Conservation (phyloP, 1,139 yeast species). For the Yamadazyma triangularis region DNA sequence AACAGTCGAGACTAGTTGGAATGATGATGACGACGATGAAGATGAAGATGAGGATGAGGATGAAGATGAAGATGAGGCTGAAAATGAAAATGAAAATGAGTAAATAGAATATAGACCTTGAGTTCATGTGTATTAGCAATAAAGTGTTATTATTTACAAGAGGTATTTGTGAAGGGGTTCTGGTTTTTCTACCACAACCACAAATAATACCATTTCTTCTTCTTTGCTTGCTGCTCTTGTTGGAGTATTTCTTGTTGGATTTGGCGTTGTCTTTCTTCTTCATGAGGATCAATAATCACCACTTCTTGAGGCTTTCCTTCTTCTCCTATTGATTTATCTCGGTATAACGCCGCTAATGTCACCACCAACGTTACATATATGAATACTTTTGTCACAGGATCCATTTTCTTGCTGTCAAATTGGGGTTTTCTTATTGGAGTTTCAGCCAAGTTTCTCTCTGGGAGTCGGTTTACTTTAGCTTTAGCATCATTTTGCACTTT, state of each 20-base stretch:
- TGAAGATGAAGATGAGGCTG: slow-evolving; percentile 61
- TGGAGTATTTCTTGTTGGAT: slow-evolving; percentile 6
- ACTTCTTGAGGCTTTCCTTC: slow-evolving; percentile 43
- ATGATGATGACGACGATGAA: slow-evolving; percentile 57
- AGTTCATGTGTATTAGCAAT: not conserved
- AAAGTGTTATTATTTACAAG: slow-evolving; percentile 1
- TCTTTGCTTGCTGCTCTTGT: slow-evolving; percentile 5
- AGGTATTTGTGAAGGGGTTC: no score
- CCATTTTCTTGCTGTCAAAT: slow-evolving; percentile 48
- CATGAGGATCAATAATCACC: slow-evolving; percentile 33
- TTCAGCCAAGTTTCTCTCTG: slow-evolving; percentile 45
- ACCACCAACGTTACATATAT: slow-evolving; percentile 43
- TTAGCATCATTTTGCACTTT: slow-evolving; percentile 20
- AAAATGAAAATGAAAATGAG: slow-evolving; percentile 42
- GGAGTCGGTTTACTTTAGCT: no score
- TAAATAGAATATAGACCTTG: not conserved
- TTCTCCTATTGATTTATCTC: slow-evolving; percentile 49
- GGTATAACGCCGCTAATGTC: slow-evolving; percentile 39
- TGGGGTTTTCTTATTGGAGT: slow-evolving; percentile 45
- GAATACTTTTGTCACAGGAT: slow-evolving; percentile 50
- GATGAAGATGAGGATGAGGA: slow-evolving; percentile 70
- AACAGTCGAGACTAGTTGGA: slow-evolving; percentile 90
- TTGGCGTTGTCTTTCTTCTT: slow-evolving; percentile 23
- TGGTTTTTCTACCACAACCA: slow-evolving; percentile 21
- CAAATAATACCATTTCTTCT: slow-evolving; percentile 24